A percentile compares a stretch with the other conserved stretches of the same genome.
Evolutionary conservation across 2,329 filamentous ascomycete genomes (phyloP).

Genomic region (Triangularia setosa): DNA sequence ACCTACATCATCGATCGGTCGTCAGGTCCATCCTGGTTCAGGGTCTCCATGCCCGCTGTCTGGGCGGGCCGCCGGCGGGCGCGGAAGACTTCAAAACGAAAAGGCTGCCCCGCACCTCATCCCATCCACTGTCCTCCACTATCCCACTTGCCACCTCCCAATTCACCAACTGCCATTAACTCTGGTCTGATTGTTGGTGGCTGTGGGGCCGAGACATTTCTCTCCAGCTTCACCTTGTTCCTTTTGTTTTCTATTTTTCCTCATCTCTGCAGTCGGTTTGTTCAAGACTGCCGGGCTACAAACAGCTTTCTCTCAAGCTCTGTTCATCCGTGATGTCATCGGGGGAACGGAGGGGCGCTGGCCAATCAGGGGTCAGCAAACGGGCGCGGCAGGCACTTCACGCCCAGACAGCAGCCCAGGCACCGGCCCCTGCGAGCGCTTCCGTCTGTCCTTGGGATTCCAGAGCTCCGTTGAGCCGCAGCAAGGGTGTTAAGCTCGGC

Average conservation of each 20-base stretch:
- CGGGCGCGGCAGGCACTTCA: neutral
- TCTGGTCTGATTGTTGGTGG: neutral
- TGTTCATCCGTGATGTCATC: conserved; percentile 5
- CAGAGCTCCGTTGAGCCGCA: conserved; percentile 7
- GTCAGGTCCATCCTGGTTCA: conserved; percentile 3
- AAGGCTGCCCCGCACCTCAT: conserved; percentile 1
- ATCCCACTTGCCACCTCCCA: neutral
- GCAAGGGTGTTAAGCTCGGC: conserved; percentile 5
- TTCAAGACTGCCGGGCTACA: neutral
- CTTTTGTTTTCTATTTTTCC: neutral
- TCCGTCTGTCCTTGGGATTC: conserved; percentile 5
- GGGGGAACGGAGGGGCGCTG: neutral
- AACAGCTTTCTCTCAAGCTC: neutral
- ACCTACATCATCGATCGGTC: neutral
- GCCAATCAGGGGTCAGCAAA: neutral
- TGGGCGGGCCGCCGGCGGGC: neutral
- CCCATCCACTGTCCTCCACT: neutral
- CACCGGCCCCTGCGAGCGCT: neutral
- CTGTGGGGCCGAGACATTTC: neutral
- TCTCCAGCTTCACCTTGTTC: neutral
- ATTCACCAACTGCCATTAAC: neutral
- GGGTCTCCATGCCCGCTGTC: conserved; percentile 1
- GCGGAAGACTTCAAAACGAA: neutral
- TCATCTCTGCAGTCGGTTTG: conserved; percentile 1
- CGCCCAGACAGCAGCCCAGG: neutral